phyloP scores from a whole-genome alignment of 2,329 filamentous ascomycete species.

The Emericellopsis atlantica region DNA sequence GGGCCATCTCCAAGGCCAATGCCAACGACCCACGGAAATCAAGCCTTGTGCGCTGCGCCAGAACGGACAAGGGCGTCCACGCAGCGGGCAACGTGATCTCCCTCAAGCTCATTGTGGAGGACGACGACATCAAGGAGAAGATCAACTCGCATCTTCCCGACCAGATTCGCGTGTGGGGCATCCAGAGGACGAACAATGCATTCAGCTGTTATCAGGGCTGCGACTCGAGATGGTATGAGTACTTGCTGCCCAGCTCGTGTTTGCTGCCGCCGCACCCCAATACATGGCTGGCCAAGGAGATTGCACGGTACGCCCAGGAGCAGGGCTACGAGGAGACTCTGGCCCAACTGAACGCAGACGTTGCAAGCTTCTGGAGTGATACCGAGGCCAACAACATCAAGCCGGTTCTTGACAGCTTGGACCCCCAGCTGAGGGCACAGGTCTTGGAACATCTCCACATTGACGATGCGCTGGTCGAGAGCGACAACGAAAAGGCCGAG shows the following conservation, averaged over 20 bases:
- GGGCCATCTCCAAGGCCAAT: slow-evolving; percentile 93
- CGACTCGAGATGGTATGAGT: slow-evolving; percentile 95
- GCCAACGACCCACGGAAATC: slow-evolving; percentile 96
- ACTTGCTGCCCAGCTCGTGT: slow-evolving; percentile 85
- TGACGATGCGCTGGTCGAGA: slow-evolving; percentile 7
- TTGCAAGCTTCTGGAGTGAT: slow-evolving; percentile 69
- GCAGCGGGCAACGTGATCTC: slow-evolving; percentile 93
- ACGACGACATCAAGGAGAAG: slow-evolving; percentile 73
- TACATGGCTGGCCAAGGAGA: slow-evolving; percentile 71
- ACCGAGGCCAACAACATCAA: slow-evolving; percentile 73
- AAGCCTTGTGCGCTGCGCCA: slow-evolving; percentile 81
- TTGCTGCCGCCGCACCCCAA: slow-evolving; percentile 86
- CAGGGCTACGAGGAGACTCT: slow-evolving; percentile 60
- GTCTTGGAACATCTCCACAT: slow-evolving; percentile 50
- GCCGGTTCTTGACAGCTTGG: slow-evolving; percentile 50
- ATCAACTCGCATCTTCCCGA: slow-evolving; percentile 78
- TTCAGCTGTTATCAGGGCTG: slow-evolving; percentile 95
- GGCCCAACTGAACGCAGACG: slow-evolving; percentile 59
- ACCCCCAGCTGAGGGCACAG: slow-evolving; percentile 48
- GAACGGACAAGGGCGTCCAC: slow-evolving; percentile 96
- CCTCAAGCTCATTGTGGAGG: slow-evolving; percentile 90
- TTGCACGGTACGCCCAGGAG: slow-evolving; percentile 67
- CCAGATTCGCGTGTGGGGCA: slow-evolving; percentile 93
- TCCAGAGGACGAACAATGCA: slow-evolving; percentile 74
- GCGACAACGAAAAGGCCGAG: slow-evolving; percentile 12